Base-by-base conservation (phyloP, 78 protist species). In the Acrasis kona region DNA sequence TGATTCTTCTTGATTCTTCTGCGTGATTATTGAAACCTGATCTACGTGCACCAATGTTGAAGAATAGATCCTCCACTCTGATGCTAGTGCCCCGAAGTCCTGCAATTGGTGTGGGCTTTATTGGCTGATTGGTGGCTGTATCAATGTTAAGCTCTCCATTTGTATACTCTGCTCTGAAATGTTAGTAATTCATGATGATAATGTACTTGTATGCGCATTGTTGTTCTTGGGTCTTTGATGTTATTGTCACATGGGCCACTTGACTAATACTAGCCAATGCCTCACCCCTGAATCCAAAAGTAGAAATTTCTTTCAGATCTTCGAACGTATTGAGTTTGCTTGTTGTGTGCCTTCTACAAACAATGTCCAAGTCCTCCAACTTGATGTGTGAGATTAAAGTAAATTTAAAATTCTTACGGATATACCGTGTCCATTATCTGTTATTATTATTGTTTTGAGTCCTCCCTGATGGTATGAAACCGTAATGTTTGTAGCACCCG, bases 251-350 rank as follows among this genome's bases (percentile, higher is more conserved):
- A 40, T 89, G 95, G 1, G 97, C 92, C 2, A 92, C 91, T 61
- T 89, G 94, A 1, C 93, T 78, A 28, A 97, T 90, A 41, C 90
- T 73, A 1, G 99, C 97, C n/a, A 97, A 87, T 6, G 99, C 99
- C 61, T 96, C 99, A 5, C 99, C 99, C 8, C 98, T 71, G 71
- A 87, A 91, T 38, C 93, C 93, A 50, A 65, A 86, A n/a, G 98
- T 89, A 27, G 10, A 28, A 30, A 95, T 83, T 12, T 65, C 50
- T 35, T 41, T 1, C 32, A 95, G 64, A 70, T 95, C 98, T 5
- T 93, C 96, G 50, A 92, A 93, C 7, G 61, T 34, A 0, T 32
- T 4, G 27, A 95, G 78, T 58, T 95, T 95, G 41, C 85, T 69
- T 6, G 98, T 95, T 9, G 96, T 77, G 65, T 90, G 90, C 10